Percentiles rank a stretch among this genome's conserved stretches.
Evolutionary conservation across 2,329 filamentous ascomycete genomes (phyloP).

Genomic region (Cladobotryum protrusum): DNA sequence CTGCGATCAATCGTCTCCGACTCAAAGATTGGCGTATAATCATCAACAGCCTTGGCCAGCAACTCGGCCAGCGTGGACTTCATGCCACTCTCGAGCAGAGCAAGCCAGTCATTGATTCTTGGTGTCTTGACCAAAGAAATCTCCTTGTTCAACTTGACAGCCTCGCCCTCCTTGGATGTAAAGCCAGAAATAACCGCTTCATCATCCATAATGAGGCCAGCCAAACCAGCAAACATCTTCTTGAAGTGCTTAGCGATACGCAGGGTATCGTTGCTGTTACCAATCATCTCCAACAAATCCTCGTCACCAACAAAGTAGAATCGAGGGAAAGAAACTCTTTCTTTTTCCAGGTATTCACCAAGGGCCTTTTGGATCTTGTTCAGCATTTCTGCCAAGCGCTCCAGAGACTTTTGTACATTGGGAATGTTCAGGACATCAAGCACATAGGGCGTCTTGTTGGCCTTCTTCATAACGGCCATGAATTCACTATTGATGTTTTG

Average conservation of each 20-base stretch:
- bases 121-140: slow-evolving; percentile 91
- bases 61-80: slow-evolving; percentile 88
- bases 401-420: slow-evolving; percentile 90
- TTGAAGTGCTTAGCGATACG: slow-evolving; percentile 98
- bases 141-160: slow-evolving; percentile 78
- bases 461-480: slow-evolving; percentile 98
- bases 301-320: slow-evolving; percentile 99
- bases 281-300: slow-evolving; percentile 96
- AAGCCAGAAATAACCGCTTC: slow-evolving; percentile 86
- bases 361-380: slow-evolving; percentile 99
- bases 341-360: slow-evolving; percentile 95
- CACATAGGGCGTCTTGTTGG: slow-evolving; percentile 91
- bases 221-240: slow-evolving; percentile 99
- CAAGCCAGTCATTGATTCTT: slow-evolving; percentile 98
- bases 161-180: slow-evolving; percentile 91
- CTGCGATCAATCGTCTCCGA: slow-evolving; percentile 62
- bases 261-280: slow-evolving; percentile 95
- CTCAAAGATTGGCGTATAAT: slow-evolving; percentile 73
- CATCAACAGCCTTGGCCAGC: slow-evolving; percentile 75
- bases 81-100: slow-evolving; percentile 86
- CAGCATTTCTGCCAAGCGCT: slow-evolving; percentile 89
- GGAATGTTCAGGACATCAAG: slow-evolving; percentile 94
- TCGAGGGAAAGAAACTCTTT: slow-evolving; percentile 92
- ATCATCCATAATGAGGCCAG: slow-evolving; percentile 84
- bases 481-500: slow-evolving; percentile 99